A percentile compares a stretch with the other conserved stretches of the same genome.
Evolutionary conservation across 2,329 filamentous ascomycete genomes (phyloP).

Genomic region (Westerdykella sp.): DNA sequence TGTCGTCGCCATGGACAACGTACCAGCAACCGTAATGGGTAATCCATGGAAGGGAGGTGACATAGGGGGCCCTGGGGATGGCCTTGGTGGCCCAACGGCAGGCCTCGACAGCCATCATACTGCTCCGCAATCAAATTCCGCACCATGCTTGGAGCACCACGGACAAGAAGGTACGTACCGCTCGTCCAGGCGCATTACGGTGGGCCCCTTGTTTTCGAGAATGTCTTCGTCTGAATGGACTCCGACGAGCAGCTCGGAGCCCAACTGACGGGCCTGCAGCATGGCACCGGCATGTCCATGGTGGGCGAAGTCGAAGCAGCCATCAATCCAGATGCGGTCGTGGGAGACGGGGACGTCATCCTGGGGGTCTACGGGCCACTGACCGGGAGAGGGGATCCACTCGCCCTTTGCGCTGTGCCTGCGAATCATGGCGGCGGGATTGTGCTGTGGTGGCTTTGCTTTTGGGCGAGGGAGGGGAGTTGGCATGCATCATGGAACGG

Average conservation of each 20-base stretch:
- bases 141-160: neutral
- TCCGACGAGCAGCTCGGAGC: conserved; percentile 80
- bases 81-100: conserved; percentile 90
- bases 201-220: conserved; percentile 93
- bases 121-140: conserved; percentile 31
- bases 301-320: conserved; percentile 98
- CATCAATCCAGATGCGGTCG: conserved; percentile 92
- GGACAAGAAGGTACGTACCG: conserved; percentile 48
- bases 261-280: conserved; percentile 88
- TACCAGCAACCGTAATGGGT: conserved; percentile 91
- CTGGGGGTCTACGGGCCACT: conserved; percentile 62
- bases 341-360: conserved; percentile 53
- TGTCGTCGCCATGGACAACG: conserved; percentile 95
- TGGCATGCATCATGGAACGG: no score
- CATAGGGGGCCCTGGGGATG: conserved; percentile 82
- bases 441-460: no score
- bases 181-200: conserved; percentile 91
- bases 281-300: conserved; percentile 97
- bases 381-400: conserved; percentile 47
- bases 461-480: no score
- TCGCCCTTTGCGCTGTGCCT: conserved; percentile 36
- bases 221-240: conserved; percentile 96
- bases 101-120: conserved; percentile 82
- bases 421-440: conserved; percentile 22
- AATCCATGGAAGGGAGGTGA: conserved; percentile 90